These are phyloP conservation scores for Cutaneotrichosporon cutaneum DNA, from an alignment of 1,284 basidiomycete species.

Conservation along the genomic window DNA sequence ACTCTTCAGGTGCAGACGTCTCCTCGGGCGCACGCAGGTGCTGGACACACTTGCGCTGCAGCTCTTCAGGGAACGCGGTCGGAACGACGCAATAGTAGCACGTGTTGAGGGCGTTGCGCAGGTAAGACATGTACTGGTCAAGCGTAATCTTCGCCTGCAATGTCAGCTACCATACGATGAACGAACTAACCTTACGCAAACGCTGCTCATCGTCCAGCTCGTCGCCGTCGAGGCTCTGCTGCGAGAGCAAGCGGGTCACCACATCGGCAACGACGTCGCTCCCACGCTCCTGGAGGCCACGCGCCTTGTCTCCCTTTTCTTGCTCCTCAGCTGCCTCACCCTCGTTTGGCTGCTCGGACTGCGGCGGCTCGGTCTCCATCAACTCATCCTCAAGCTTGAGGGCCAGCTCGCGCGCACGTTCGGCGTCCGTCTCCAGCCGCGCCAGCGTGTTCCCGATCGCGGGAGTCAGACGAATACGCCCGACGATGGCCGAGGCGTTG, in stretches of 20 bases:
- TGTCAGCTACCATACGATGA: constrained; percentile 1
- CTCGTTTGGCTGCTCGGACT: constrained; percentile 46
- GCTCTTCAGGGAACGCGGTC: constrained; percentile 86
- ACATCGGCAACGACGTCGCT: constrained; percentile 46
- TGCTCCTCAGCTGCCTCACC: constrained; percentile 35
- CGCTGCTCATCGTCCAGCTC: constrained; percentile 36
- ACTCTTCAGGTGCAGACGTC: constrained; percentile 51
- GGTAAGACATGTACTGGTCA: constrained; percentile 45
- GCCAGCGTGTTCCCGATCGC: constrained; percentile 74
- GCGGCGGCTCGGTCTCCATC: constrained; percentile 43
- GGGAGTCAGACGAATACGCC: constrained; percentile 73
- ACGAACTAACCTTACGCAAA: constrained; percentile 31
- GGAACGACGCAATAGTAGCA: constrained; percentile 92
- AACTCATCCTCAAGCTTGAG: constrained; percentile 66
- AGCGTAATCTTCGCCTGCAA: constrained; percentile 43
- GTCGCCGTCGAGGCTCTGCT: constrained; percentile 32
- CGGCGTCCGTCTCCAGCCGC: constrained; percentile 72
- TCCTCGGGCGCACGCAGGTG: constrained; percentile 65
- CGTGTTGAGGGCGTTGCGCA: constrained; percentile 46
- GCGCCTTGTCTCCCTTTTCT: constrained; percentile 20
- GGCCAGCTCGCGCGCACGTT: constrained; percentile 68
- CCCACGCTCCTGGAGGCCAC: constrained; percentile 39
- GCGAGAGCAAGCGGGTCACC: constrained; percentile 35
- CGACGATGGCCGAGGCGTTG: constrained; percentile 73
- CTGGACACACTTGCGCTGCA: constrained; percentile 87